Evolutionary conservation across 1,139 yeast species (phyloP), one percentile per base, ranked within the genome.

Genomic region (Yamadazyma buinensis): DNA sequence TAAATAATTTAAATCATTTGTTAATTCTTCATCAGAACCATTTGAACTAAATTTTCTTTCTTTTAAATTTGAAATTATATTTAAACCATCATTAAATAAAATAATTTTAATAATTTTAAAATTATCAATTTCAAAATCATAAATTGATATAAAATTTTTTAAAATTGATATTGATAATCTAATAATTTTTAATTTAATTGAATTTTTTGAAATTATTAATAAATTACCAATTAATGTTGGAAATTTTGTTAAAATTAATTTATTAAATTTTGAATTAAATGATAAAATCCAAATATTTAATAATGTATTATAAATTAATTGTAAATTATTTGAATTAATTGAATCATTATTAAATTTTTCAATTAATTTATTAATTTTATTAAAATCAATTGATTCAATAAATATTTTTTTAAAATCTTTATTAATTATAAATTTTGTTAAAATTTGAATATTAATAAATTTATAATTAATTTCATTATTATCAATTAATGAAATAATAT

Each of bases 141-240:
- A 28, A 42, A 51, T 67, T 41, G 55, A 51, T 30, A 79, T 67
- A 36, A 81, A 63, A 49, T 83, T 83, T 50, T 82, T 72, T 43
- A 92, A 65, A 28, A 82, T 77, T 2, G 95, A 83, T 26, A 87
- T 71, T 15, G 95, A 72, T 34, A 92, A 69, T 54, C 99, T 74
- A 27, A 87, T 85, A 39, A 92, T 79, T 64, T 92, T 92, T 62
- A 90, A 95, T 66, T 92, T 92, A 49, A 92, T 85, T 2, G 96
- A 86, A 41, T 80, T 78, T 54, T 83, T 84, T 12, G 80, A 67
- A 34, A 73, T 63, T 7, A 52, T 48, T 38, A 75, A 67, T 39
- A 75, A 59, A 35, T 57, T 59, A 7, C 70, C 75, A 36, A 84
- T 73, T 37, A 86, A 64, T 37, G 77, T 81, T 15, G 92, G 75